Base-by-base conservation (phyloP, 2,329 filamentous ascomycete genomes). In the Sphaceloma murrayae region DNA sequence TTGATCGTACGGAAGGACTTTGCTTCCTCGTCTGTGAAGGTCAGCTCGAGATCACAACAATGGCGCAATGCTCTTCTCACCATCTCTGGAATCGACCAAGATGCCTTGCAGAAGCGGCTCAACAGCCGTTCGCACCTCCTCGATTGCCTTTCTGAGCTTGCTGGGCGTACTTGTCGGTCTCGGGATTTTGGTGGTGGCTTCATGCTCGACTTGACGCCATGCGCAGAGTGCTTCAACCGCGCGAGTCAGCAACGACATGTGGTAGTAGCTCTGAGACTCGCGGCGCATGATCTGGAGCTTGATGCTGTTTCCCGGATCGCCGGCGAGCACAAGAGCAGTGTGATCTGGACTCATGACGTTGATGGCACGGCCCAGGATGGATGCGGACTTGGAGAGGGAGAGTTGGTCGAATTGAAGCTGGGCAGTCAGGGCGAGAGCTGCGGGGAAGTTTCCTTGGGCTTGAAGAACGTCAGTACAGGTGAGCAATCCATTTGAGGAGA, bases 1-100 rank as follows among this genome's bases (percentile, higher is more conserved):
- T 87, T 78, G 42, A 96, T 75, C 17, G 70, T 65, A 36, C 65
- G 64, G 36, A 86, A 73, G 45, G 84, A 77, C 11, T 68, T 59
- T 48, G 76, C 73, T 55, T 81, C 82, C 43, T 60, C 56, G 39
- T 69, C 72, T 72, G 47, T 53, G 21, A 27, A 27, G 24, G 24
- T 27, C 24, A 27, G 24, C 24, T 27, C 11, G n/a, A n/a, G n/a
- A 16, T 14, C 8, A 14, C 7, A 8, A 14, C 31, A 14, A 8
- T 8, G 13, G 5, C 22, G 10, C 11, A 10, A n/a, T 7, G 46
- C 36, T 2, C 48, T 38, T n/a, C 48, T 34, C 49, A 57, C 53
- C 55, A 42, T 58, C 53, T 8, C 49, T 43, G 1, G 56, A 48
- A 8, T 53, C 45, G 8, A 51, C 50, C 8, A 65, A 52, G 22